phyloP scores from a whole-genome alignment of 306 rosid species.

The Chamaecrista fasciculata region DNA sequence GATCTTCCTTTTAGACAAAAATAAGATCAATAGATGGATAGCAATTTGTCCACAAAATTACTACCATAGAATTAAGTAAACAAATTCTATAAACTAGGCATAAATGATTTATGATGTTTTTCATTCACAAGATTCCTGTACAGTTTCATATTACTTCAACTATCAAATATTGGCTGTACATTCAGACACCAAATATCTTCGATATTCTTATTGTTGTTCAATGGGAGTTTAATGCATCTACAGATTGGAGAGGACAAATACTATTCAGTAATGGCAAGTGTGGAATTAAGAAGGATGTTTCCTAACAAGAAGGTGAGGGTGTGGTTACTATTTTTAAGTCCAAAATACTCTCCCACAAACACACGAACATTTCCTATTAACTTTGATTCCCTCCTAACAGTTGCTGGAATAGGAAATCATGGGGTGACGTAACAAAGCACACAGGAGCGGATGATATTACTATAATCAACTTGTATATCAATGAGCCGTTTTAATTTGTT shows the following conservation, averaged over 20 bases:
- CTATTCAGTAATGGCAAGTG: conserved; percentile 56
- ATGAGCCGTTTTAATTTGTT: no score
- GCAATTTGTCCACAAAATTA: not conserved
- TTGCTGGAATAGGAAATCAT: conserved; percentile 23
- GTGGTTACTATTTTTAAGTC: not conserved
- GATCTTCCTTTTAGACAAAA: no score
- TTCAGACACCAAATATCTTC: conserved; percentile 2
- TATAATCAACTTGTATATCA: no score
- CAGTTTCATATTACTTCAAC: not conserved
- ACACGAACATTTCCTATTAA: conserved; percentile 52
- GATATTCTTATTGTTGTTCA: conserved; percentile 18
- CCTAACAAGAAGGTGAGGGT: conserved; percentile 67
- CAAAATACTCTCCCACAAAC: not conserved
- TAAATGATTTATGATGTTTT: conserved; percentile 15
- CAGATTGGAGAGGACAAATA: conserved; percentile 83
- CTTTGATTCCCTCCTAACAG: conserved; percentile 34
- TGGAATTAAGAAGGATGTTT: conserved; percentile 71
- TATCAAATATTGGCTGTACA: not conserved
- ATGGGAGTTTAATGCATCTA: conserved; percentile 34
- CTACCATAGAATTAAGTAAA: not conserved
- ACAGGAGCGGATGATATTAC: conserved; percentile 4
- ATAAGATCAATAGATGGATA: conserved; percentile 18
- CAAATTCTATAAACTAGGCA: not conserved
- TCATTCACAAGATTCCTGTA: conserved; percentile 1
- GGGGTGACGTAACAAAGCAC: conserved; percentile 25